These are phyloP conservation scores for Aspergillus ruber DNA, from an alignment of 2,329 filamentous ascomycete genomes.

Conservation along the genomic window DNA sequence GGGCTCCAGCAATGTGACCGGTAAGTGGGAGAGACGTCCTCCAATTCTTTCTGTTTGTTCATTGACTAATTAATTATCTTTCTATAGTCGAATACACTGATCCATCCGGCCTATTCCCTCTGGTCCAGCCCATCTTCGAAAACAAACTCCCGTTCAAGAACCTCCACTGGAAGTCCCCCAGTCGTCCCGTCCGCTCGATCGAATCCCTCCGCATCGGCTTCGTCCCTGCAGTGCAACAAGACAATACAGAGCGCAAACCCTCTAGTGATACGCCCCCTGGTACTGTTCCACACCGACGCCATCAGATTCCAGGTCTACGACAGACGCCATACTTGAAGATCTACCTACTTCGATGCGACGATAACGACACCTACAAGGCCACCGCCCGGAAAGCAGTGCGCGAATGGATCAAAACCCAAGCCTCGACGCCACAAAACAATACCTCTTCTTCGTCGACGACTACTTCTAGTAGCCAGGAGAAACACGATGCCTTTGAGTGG, in stretches of 20 bases:
- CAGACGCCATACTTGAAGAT: slow-evolving; percentile 92
- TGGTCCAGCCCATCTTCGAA: slow-evolving; percentile 70
- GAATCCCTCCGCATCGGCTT: slow-evolving; percentile 87
- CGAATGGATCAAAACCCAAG: slow-evolving; percentile 83
- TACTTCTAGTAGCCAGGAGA: slow-evolving; percentile 64
- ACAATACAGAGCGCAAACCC: slow-evolving; percentile 26
- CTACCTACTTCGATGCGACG: slow-evolving; percentile 83
- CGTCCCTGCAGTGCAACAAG: slow-evolving; percentile 51
- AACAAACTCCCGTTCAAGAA: slow-evolving; percentile 79
- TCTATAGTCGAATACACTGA: slow-evolving; percentile 86
- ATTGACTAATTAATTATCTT: slow-evolving; percentile 12
- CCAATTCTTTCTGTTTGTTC: slow-evolving; percentile 5
- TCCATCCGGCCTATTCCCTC: slow-evolving; percentile 78
- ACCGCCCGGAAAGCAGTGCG: slow-evolving; percentile 69
- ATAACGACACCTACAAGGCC: slow-evolving; percentile 87
- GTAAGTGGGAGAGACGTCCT: slow-evolving; percentile 37
- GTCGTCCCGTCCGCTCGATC: slow-evolving; percentile 85
- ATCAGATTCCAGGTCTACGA: slow-evolving; percentile 90
- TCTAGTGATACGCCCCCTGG: slow-evolving; percentile 33
- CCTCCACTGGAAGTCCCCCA: slow-evolving; percentile 94
- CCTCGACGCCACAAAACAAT: slow-evolving; percentile 47
- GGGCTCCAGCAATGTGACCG: slow-evolving; percentile 68
- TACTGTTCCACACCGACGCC: slow-evolving; percentile 54
- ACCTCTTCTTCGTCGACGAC: slow-evolving; percentile 14
- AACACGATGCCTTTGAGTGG: slow-evolving; percentile 96